Percentiles rank a stretch among this genome's conserved stretches.
Conservation (phyloP, 2,329 filamentous ascomycete genomes). For the Kalaharituber pfeilii region DNA sequence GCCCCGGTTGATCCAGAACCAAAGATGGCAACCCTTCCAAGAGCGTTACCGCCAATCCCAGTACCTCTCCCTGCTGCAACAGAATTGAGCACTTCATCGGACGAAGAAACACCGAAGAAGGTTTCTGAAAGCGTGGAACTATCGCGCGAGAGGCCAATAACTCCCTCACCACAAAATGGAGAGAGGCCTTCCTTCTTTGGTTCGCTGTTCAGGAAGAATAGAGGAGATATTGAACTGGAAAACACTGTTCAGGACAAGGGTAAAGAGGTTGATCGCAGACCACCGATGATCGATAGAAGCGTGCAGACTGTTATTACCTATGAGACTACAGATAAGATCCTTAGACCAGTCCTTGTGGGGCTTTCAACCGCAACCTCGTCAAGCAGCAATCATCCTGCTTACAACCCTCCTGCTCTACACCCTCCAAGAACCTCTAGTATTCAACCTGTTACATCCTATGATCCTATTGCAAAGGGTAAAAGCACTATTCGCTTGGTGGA, state of each 20-base stretch:
- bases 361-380: not conserved
- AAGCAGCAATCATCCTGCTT: not conserved
- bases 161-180: slow-evolving; percentile 7
- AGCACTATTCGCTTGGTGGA: not conserved
- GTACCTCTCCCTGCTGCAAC: slow-evolving; percentile 20
- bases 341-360: slow-evolving; percentile 31
- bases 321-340: slow-evolving; percentile 58
- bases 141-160: slow-evolving; percentile 9
- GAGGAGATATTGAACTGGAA: not conserved
- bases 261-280: slow-evolving; percentile 3
- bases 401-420: not conserved
- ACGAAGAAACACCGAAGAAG: slow-evolving; percentile 16
- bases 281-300: slow-evolving; percentile 42
- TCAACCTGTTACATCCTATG: slow-evolving; percentile 3
- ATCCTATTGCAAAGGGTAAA: not conserved
- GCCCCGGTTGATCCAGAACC: slow-evolving; percentile 29
- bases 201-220: slow-evolving; percentile 23
- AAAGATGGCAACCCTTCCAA: slow-evolving; percentile 10
- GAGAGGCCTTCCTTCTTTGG: slow-evolving; percentile 29
- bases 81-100: slow-evolving; percentile 1
- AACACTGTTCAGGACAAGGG: not conserved
- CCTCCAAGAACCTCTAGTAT: not conserved
- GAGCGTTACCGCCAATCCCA: slow-evolving; percentile 7
- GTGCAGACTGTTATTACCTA: slow-evolving; percentile 75
- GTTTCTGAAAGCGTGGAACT: slow-evolving; percentile 14